phyloP scores from a whole-genome alignment of 2,329 filamentous ascomycete genomes.

The Neurospora sp. region DNA sequence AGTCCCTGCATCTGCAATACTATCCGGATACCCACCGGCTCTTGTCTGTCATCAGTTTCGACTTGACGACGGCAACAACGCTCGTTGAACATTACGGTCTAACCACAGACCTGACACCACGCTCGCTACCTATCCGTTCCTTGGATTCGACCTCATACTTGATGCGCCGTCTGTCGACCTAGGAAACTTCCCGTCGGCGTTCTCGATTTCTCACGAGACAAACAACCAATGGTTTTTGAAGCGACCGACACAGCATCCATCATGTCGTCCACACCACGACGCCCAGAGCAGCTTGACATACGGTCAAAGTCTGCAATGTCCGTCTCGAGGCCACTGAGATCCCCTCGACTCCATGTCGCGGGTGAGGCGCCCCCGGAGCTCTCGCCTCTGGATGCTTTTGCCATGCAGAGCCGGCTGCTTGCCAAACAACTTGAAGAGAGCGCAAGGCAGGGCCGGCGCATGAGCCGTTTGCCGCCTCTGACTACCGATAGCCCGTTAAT shows the following conservation, averaged over 20 bases:
- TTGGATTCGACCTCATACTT: constrained; percentile 20
- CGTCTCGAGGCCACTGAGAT: constrained; percentile 47
- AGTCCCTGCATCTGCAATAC: background rate
- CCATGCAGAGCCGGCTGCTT: constrained; percentile 78
- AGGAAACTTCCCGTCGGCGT: background rate
- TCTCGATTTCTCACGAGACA: background rate
- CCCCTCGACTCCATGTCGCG: constrained; percentile 66
- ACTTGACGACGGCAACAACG: background rate
- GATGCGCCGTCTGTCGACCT: constrained; percentile 14
- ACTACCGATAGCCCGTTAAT: constrained; percentile 74
- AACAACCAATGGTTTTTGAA: background rate
- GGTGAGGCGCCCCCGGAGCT: constrained; percentile 80
- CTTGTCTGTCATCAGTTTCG: background rate
- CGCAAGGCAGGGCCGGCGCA: constrained; percentile 52
- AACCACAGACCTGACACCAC: background rate
- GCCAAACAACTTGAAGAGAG: constrained; percentile 79
- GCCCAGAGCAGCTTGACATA: constrained; percentile 47
- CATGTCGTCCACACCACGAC: constrained; percentile 39
- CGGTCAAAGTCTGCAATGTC: constrained; percentile 47
- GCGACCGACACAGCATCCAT: constrained; percentile 11
- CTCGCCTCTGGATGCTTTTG: constrained; percentile 91
- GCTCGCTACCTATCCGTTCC: constrained; percentile 8
- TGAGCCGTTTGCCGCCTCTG: constrained; percentile 77
- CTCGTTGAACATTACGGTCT: background rate
- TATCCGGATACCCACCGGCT: background rate